Evolutionary conservation across 768 basidiomycete genomes (phyloP), one percentile per base, ranked within the genome.

Genomic region (Macrolepiota albuminosa): DNA sequence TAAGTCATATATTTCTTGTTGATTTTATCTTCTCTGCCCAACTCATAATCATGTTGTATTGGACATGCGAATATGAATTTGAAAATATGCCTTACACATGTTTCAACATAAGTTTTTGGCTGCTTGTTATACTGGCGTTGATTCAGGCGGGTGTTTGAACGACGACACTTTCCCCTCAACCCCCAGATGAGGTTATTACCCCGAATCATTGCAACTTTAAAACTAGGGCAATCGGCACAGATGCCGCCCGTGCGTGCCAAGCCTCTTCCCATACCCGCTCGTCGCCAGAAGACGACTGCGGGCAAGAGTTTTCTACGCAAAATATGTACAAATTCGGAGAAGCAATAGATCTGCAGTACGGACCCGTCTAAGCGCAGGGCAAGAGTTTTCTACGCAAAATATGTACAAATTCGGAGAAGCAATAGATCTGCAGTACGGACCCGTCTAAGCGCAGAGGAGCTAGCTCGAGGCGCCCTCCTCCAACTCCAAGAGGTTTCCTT

Each of bases 381-480:
- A 31, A 59, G 47, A 46, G 21, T 34, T 48, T 18, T 24, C 36
- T 26, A 24, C 13, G 21, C 26, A 53, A 37, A 52, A 45, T 13
- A 37, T 10, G 24, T 26, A 24, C 24, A 26, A 37, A 39, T n/a
- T 31, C 3, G 26, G 26, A 53, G 53, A n/a, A 29, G 16, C 54
- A 7, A 29, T 43, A 31, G 18, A 54, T 16, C 29, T 31, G 29
- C 66, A 18, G 59, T 60, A 48, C 63, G 63, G 67, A 58, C 63
- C 45, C 58, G 62, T 29, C 63, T 62, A 2, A 63, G 54, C 37
- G 45, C 63, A 47, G 64, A 57, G 4, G 59, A 69, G 21, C 58
- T 69, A 9, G 63, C 61, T 26, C 68, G 68, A 46, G 63, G 45
- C 70, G 63, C 29, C 72, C 73, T 13, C 73, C 75, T 6, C 72